phyloP scores from a whole-genome alignment of 2,329 filamentous ascomycete genomes.

The Epichloe sibirici region DNA sequence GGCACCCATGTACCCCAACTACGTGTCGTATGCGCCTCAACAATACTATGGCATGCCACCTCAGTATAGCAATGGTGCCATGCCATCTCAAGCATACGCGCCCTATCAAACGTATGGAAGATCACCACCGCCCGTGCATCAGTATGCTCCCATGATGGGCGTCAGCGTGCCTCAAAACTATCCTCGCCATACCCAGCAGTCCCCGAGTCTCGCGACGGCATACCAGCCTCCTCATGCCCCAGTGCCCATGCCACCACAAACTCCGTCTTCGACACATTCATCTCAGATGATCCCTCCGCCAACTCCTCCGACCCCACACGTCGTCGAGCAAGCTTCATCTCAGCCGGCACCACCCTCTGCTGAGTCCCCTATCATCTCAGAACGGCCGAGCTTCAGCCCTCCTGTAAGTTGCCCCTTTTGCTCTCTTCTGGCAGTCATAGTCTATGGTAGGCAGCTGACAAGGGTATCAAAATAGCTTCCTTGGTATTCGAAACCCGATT shows the following conservation, averaged over 20 bases:
- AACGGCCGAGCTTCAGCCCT: slow-evolving; percentile 28
- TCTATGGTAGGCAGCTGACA: background rate
- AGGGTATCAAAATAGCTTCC: slow-evolving; percentile 33
- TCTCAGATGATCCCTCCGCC: slow-evolving; percentile 29
- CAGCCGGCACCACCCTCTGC: slow-evolving; percentile 4
- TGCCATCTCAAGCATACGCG: slow-evolving; percentile 34
- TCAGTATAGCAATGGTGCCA: slow-evolving; percentile 42
- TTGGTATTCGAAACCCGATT: slow-evolving; percentile 41
- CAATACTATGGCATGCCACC: slow-evolving; percentile 43
- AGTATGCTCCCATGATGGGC: slow-evolving; percentile 41
- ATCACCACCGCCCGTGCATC: slow-evolving; percentile 40
- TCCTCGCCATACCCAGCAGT: slow-evolving; percentile 35
- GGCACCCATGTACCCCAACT: slow-evolving; percentile 37
- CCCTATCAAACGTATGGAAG: slow-evolving; percentile 37
- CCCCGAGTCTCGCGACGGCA: slow-evolving; percentile 43
- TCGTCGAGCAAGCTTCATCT: slow-evolving; percentile 16
- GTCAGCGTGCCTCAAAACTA: slow-evolving; percentile 34
- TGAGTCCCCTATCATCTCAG: slow-evolving; percentile 4
- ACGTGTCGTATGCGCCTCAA: slow-evolving; percentile 36
- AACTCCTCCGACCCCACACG: slow-evolving; percentile 36
- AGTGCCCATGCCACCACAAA: slow-evolving; percentile 32
- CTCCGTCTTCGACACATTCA: slow-evolving; percentile 41
- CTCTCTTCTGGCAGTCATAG: background rate
- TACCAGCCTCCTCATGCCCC: slow-evolving; percentile 40
- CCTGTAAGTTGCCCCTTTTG: slow-evolving; percentile 33